A percentile compares a stretch with the other conserved stretches of the same genome.
Conservation (phyloP, 2,329 filamentous ascomycete genomes). For the Aspergillus melleus region DNA sequence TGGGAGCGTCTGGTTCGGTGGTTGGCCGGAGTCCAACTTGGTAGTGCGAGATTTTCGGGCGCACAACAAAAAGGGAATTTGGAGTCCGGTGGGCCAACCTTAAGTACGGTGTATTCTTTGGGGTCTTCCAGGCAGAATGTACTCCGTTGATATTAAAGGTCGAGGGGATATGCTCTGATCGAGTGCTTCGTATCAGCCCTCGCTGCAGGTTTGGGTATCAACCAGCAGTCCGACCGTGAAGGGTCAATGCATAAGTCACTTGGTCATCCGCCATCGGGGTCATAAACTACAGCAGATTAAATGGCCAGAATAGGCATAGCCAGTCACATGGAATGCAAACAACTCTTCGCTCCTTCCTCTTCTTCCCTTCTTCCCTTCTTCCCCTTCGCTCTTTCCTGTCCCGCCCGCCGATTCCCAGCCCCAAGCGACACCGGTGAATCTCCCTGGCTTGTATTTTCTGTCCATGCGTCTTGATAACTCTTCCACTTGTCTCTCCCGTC, state of each 20-base stretch:
- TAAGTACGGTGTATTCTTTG: background rate
- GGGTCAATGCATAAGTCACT: background rate
- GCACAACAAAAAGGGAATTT: background rate
- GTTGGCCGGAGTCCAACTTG: background rate
- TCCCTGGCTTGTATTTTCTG: too few relatives aligned
- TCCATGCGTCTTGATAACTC: too few relatives aligned
- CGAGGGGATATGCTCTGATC: too few relatives aligned
- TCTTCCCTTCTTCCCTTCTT: too few relatives aligned
- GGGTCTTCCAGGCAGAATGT: too few relatives aligned
- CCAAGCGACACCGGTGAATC: too few relatives aligned
- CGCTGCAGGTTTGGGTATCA: background rate
- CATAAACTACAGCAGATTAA: too few relatives aligned
- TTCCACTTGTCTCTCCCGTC: too few relatives aligned
- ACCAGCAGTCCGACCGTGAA: background rate
- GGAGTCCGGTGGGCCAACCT: background rate
- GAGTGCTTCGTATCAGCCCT: background rate
- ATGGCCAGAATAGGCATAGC: background rate
- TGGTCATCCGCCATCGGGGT: too few relatives aligned
- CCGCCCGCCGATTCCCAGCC: too few relatives aligned
- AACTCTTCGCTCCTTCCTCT: background rate
- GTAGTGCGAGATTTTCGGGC: background rate
- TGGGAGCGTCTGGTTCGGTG: background rate
- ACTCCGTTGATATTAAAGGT: too few relatives aligned
- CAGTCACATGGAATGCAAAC: background rate
- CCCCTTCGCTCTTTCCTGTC: too few relatives aligned